Base-by-base conservation (phyloP, 2,329 filamentous ascomycete species). In the Hysterium pulicare region DNA sequence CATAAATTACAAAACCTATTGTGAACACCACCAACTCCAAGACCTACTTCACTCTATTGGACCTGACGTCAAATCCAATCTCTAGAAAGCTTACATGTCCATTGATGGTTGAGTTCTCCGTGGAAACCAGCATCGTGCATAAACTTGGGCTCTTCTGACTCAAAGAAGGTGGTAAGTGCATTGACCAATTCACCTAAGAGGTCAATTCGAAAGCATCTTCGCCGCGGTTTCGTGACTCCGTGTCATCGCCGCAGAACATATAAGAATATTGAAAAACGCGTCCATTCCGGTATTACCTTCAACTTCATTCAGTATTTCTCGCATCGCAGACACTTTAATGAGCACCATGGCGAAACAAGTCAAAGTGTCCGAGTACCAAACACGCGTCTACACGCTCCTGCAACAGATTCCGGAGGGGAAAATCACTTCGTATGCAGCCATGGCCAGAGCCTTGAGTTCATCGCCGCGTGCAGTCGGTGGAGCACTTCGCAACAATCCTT, bases 391-490 rank as follows among this genome's bases (percentile, higher is more conserved):
- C 71, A 70, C 76, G 2, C 75, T 85, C 4, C 79, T 94, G 3
- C 83, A 84, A 58, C 86, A 89, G 58, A 87, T 95, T 46, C 90
- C 90, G 1, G 66, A 70, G 13, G 89, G 89, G 23, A 74, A 74
- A 41, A 84, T 90, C 58, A 88, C 86, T 0, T 91, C 88, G 0
- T 94, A 95, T 68, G 84, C 79, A 3, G 74, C 84, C 1, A 72
- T 95, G 40, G 81, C 89, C 0, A 74, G 74, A 7, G 77, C 84
- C 44, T 75, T 91, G 13, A 65, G 72, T 9, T 88, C 86, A 17
- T 87, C 84, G 3, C 84, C 87, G 2, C 76, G 87, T 32, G 87
- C 87, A 0, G 80, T 93, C 4, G 87, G 87, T 13, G 88, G 86
- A 45, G 87, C 87, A 2, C 73, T 94, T 58, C 78, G 85, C 15